These are phyloP conservation scores for Aschersonia sp. DNA, from an alignment of 2,329 filamentous ascomycete genomes.

Conservation along the genomic window DNA sequence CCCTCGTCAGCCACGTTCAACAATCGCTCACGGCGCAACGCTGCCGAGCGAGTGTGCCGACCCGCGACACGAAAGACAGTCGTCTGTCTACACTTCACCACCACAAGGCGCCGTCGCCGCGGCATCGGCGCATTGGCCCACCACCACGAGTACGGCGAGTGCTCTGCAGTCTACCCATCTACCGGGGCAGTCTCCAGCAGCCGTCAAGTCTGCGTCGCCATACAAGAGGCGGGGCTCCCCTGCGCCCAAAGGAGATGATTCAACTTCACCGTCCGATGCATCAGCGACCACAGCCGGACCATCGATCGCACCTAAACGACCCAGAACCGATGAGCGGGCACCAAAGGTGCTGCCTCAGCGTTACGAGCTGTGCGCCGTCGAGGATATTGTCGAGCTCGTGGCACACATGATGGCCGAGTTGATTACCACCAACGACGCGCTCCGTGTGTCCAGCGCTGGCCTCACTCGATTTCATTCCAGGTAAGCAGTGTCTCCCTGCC, in stretches of 20 bases:
- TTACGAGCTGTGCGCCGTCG: conserved; percentile 71
- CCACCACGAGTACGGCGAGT: neutral
- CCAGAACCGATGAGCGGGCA: conserved; percentile 32
- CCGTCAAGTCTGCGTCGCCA: conserved; percentile 11
- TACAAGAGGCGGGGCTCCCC: conserved; percentile 18
- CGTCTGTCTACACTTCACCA: neutral
- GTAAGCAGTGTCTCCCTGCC: conserved; percentile 26
- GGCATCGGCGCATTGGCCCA: neutral
- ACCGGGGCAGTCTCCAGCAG: neutral
- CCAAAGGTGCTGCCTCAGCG: conserved; percentile 49
- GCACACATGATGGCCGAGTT: conserved; percentile 92
- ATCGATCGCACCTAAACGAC: conserved; percentile 29
- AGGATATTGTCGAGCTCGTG: conserved; percentile 81
- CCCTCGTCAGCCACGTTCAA: conserved; percentile 7
- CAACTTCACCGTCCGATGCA: neutral
- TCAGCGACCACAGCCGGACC: neutral
- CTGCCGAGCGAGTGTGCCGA: neutral
- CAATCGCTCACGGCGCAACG: neutral
- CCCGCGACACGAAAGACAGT: neutral
- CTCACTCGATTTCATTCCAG: conserved; percentile 92
- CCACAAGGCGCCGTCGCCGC: neutral
- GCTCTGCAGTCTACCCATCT: neutral
- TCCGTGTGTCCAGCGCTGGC: conserved; percentile 57
- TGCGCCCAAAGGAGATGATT: neutral
- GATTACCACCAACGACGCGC: conserved; percentile 85